Percentiles rank a stretch among this genome's conserved stretches.
phyloP scores from a whole-genome alignment of 2,329 filamentous ascomycete genomes.

The Arachnomyces sp. region DNA sequence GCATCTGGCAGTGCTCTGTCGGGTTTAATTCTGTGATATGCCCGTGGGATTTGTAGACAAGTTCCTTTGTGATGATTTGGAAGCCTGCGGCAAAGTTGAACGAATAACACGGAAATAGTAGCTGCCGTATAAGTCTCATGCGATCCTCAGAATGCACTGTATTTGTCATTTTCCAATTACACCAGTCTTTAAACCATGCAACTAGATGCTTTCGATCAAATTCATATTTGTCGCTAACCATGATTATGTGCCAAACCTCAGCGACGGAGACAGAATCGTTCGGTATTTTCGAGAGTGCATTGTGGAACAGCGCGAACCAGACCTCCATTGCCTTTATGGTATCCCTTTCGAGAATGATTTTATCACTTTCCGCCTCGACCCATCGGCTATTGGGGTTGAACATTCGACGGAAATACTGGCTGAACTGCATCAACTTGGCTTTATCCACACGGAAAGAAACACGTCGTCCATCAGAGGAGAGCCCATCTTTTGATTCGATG shows the following conservation, averaged over 20 bases:
- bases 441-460: neutral
- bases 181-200: constrained; percentile 1
- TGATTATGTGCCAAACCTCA: neutral
- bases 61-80: neutral
- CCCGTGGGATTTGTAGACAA: neutral
- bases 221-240: constrained; percentile 2
- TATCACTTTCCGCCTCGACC: neutral
- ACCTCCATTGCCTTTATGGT: constrained; percentile 4
- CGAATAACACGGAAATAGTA: constrained; percentile 1
- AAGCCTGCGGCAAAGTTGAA: neutral
- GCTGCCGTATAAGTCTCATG: neutral
- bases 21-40: constrained; percentile 1
- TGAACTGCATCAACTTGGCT: neutral
- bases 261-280: neutral
- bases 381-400: neutral
- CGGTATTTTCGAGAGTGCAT: neutral
- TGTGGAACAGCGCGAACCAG: constrained; percentile 2
- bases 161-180: neutral
- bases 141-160: neutral
- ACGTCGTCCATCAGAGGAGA: neutral
- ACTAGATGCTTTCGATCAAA: neutral
- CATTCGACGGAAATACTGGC: neutral
- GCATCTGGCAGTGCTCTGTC: neutral
- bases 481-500: neutral
- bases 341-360: neutral